Conservation (phyloP, 129 eudicot genomes). For the Smallanthus sonchifolius region DNA sequence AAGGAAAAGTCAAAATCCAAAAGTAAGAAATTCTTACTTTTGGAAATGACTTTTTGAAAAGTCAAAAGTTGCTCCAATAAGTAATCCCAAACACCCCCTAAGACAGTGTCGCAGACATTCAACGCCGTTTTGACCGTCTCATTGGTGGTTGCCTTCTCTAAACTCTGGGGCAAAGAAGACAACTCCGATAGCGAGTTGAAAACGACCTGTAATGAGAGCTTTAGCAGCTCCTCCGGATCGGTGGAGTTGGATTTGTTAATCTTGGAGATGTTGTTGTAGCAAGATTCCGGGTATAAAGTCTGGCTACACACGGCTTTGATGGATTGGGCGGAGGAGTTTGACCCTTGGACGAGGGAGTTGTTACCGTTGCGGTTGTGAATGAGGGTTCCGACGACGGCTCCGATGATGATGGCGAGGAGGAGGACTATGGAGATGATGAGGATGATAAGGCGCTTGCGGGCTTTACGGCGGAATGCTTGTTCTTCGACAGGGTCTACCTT, state of each 20-base stretch:
- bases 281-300: conserved; percentile 58
- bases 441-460: conserved; percentile 61
- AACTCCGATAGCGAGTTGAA: conserved; percentile 25
- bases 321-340: conserved; percentile 38
- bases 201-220: conserved; percentile 45
- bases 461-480: conserved; percentile 53
- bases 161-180: conserved; percentile 15
- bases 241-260: conserved; percentile 31
- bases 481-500: conserved; percentile 66
- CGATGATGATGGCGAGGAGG: conserved; percentile 45
- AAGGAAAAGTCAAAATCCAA: no score
- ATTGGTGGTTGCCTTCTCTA: background rate
- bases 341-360: background rate
- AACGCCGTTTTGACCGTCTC: conserved; percentile 31
- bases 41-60: no score
- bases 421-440: conserved; percentile 44
- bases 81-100: no score
- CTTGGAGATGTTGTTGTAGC: conserved; percentile 44
- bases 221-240: conserved; percentile 57
- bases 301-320: conserved; percentile 57
- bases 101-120: conserved; percentile 38
- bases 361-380: conserved; percentile 30
- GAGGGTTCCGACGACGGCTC: conserved; percentile 55
- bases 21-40: no score
- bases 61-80: no score